Conservation (phyloP, 768 basidiomycete species). For the Mycena alexandri region DNA sequence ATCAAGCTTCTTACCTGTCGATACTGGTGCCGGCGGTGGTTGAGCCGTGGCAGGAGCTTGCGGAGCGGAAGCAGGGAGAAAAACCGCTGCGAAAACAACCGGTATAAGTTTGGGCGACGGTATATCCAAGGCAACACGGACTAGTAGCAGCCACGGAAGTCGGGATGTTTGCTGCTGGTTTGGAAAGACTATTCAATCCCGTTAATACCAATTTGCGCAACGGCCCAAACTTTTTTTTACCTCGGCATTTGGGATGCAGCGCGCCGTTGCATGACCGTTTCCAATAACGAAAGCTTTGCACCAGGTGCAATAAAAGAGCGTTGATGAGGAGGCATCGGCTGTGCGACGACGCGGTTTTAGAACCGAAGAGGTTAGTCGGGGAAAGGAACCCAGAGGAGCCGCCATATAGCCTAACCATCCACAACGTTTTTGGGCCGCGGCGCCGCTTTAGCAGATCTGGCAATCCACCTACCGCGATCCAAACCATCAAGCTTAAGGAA, state of each 20-base stretch:
- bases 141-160: slow-evolving; percentile 23
- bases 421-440: slow-evolving; percentile 33
- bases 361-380: slow-evolving; percentile 34
- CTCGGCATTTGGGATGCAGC: slow-evolving; percentile 26
- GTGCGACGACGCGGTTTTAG: slow-evolving; percentile 29
- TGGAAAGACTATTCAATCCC: slow-evolving; percentile 19
- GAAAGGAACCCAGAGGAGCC: slow-evolving; percentile 30
- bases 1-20: slow-evolving; percentile 27
- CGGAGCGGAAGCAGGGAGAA: slow-evolving; percentile 26
- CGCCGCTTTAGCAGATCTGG: slow-evolving; percentile 31
- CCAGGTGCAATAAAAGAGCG: slow-evolving; percentile 31
- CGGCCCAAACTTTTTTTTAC: slow-evolving; percentile 4
- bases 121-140: slow-evolving; percentile 12
- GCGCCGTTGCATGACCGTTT: slow-evolving; percentile 26
- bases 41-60: slow-evolving; percentile 14
- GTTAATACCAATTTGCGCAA: neutral
- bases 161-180: slow-evolving; percentile 11
- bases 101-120: neutral
- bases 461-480: slow-evolving; percentile 25
- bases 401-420: slow-evolving; percentile 35
- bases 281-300: slow-evolving; percentile 17
- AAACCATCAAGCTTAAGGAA: slow-evolving; percentile 33
- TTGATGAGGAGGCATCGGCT: slow-evolving; percentile 25
- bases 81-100: slow-evolving; percentile 19
- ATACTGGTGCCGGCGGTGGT: slow-evolving; percentile 14